Percentiles rank a stretch among this genome's conserved stretches.
Evolutionary conservation across 2,329 filamentous ascomycete species (phyloP).

Genomic region (Microcyclospora tardicrescens): DNA sequence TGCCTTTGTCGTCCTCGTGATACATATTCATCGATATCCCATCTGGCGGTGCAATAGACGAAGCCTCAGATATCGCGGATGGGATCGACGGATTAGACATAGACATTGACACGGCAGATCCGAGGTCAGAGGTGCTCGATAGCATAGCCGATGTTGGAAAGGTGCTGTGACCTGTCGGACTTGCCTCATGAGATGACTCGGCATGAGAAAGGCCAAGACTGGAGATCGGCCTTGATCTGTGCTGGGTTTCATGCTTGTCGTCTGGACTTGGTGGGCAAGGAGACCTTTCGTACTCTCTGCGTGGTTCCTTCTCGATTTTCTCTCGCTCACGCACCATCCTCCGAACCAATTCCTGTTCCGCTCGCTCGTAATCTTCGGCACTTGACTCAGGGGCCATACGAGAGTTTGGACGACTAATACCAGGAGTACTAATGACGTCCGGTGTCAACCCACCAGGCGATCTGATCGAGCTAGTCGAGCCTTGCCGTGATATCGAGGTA

Average conservation of each 20-base stretch:
- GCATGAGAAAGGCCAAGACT: conserved; percentile 12
- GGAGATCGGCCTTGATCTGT: conserved; percentile 12
- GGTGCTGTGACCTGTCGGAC: conserved; percentile 22
- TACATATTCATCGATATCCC: conserved; percentile 11
- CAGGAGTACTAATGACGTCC: background rate
- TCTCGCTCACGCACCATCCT: conserved; percentile 23
- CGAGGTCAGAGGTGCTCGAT: conserved; percentile 37
- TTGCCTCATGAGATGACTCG: conserved; percentile 25
- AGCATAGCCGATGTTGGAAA: conserved; percentile 19
- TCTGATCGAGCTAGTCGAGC: conserved; percentile 16
- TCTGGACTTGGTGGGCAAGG: conserved; percentile 37
- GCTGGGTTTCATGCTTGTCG: conserved; percentile 18
- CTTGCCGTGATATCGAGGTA: conserved; percentile 11
- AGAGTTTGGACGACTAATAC: conserved; percentile 5
- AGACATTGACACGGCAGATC: conserved; percentile 35
- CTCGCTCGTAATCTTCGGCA: conserved; percentile 20
- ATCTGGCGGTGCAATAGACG: conserved; percentile 26
- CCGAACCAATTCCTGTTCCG: conserved; percentile 22
- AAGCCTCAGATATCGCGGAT: conserved; percentile 36
- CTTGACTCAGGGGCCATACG: conserved; percentile 17
- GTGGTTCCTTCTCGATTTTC: conserved; percentile 17
- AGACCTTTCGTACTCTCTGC: conserved; percentile 20
- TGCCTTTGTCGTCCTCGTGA: conserved; percentile 23
- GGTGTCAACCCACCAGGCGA: conserved; percentile 4
- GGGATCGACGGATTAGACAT: conserved; percentile 40